Conservation (phyloP, 257 asterid genomes). For the Nicotiana undulata region DNA sequence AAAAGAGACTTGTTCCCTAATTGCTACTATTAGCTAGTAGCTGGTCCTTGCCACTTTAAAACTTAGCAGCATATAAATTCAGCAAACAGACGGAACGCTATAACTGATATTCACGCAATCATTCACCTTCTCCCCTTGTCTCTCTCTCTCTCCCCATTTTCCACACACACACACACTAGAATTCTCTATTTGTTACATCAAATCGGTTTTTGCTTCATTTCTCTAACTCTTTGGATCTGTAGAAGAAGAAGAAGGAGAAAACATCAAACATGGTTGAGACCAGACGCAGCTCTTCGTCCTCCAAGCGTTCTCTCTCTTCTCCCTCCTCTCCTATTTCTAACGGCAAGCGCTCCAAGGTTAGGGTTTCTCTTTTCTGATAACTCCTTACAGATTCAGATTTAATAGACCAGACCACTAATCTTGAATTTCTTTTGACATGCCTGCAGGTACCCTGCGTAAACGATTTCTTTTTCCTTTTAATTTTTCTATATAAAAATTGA, state of each 20-base stretch:
- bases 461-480: not conserved
- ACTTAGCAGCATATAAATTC: not conserved
- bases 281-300: conserved; percentile 71
- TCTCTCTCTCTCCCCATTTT: not conserved
- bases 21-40: not conserved
- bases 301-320: conserved; percentile 59
- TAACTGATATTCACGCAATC: conserved; percentile 6
- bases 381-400: not conserved
- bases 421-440: not conserved
- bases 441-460: not conserved
- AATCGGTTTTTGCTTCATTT: not conserved
- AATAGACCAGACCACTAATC: not conserved
- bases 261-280: conserved; percentile 27
- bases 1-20: no score
- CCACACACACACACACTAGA: not conserved
- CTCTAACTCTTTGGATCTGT: conserved; percentile 6
- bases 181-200: not conserved
- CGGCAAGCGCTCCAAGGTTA: conserved; percentile 87
- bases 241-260: not conserved
- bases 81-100: not conserved
- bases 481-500: not conserved
- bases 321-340: conserved; percentile 45
- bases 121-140: not conserved
- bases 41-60: not conserved
- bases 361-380: conserved; percentile 1